Evolutionary conservation across 2,329 filamentous ascomycete species (phyloP).

Genomic region (Chaetomiaceae sp.): DNA sequence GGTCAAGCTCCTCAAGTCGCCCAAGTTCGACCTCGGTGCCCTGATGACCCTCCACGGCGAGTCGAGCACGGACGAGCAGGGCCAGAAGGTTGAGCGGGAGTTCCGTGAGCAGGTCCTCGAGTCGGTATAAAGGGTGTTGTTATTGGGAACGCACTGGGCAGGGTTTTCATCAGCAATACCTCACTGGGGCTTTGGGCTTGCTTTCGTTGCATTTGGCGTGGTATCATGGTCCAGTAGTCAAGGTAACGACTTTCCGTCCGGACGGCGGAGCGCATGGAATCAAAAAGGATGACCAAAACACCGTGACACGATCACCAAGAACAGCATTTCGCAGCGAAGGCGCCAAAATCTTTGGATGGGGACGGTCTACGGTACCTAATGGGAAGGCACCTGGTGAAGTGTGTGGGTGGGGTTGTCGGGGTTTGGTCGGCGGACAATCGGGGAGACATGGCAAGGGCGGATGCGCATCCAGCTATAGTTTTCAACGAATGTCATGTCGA

Average conservation of each 20-base stretch:
- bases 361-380: conserved; percentile 10
- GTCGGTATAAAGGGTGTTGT: conserved; percentile 68
- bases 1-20: conserved; percentile 97
- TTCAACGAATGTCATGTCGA: conserved; percentile 16
- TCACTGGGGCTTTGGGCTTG: conserved; percentile 43
- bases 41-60: conserved; percentile 97
- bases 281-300: conserved; percentile 30
- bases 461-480: conserved; percentile 15
- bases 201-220: conserved; percentile 46
- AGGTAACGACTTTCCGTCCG: conserved; percentile 31
- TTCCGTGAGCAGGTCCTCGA: conserved; percentile 98
- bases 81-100: conserved; percentile 97
- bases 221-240: conserved; percentile 38
- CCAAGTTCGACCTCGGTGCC: conserved; percentile 98
- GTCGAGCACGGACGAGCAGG: conserved; percentile 90
- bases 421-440: conserved; percentile 2
- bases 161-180: conserved; percentile 37
- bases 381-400: conserved; percentile 6
- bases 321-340: conserved; percentile 17
- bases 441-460: conserved; percentile 13
- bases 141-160: conserved; percentile 42
- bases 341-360: conserved; percentile 6
- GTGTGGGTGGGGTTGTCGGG: conserved; percentile 2
- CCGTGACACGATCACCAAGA: conserved; percentile 24
- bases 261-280: conserved; percentile 34